Base-by-base conservation (phyloP, 129 eudicot species). In the Logfia minima region DNA sequence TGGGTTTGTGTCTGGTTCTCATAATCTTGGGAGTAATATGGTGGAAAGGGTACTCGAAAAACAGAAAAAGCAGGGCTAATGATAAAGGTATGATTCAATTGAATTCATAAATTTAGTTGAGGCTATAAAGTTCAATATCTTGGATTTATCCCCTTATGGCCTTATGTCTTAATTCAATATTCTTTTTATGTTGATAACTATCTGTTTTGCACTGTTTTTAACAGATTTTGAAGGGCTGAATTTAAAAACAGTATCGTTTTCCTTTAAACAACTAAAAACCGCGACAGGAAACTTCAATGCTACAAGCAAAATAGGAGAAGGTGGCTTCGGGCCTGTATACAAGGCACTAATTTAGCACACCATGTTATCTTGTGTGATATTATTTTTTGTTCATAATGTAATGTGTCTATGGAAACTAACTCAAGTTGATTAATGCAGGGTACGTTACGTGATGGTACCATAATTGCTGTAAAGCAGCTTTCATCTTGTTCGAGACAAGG, bases 261-360 rank as follows among this genome's bases (percentile, higher is more conserved):
- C 83, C 67, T 85, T 77, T 5, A 85, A 75, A 48, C 83, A 85
- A 78, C 77, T 85, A 32, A 73, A 79, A 74, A 69, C 70, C 70
- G 88, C 88, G 9, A 85, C 88, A 43, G 48, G 51, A 66, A 77
- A 81, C 81, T 85, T 85, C n/a, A 56, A 81, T 29, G 24, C 34
- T 24, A 76, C 80, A 39, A 80, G 77, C 77, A 81, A 75, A 63
- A 77, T 84, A 58, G 87, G 88, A 4, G 85, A 77, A 77, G 88
- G 88, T 31, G 88, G 85, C 62, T 85, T 81, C 55, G 88, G 88
- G 11, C 79, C 88, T 61, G 88, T 85, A 48, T 85, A 72, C 73
- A 85, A 85, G 88, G 88, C 72, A 77, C 43, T 13, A 32, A 48
- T 17, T 60, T 48, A 72, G 43, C 21, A 72, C 23, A 72, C 24